These are phyloP conservation scores for Podospora comata DNA, from an alignment of 495 filamentous ascomycete genomes.

Conservation along the genomic window DNA sequence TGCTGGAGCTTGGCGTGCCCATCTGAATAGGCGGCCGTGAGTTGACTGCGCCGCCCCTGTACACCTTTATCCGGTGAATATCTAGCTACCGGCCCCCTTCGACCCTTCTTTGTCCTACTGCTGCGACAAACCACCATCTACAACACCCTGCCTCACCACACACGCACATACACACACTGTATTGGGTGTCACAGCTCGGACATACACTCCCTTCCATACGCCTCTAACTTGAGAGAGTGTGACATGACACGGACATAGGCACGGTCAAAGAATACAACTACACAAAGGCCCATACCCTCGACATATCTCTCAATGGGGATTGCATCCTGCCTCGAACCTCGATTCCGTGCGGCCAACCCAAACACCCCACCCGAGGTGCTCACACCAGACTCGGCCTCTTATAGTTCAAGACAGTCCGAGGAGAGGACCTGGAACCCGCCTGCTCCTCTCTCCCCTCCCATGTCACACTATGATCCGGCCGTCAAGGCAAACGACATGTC, in stretches of 20 bases:
- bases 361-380: slow-evolving; percentile 45
- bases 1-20: slow-evolving; percentile 28
- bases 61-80: slow-evolving; percentile 38
- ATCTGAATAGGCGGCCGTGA: slow-evolving; percentile 24
- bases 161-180: neutral
- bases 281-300: slow-evolving; percentile 15
- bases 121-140: slow-evolving; percentile 9
- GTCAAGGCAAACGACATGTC: slow-evolving; percentile 43
- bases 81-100: slow-evolving; percentile 30
- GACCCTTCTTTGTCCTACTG: slow-evolving; percentile 20
- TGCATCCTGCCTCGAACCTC: slow-evolving; percentile 44
- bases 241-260: slow-evolving; percentile 24
- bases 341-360: slow-evolving; percentile 41
- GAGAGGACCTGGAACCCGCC: slow-evolving; percentile 38
- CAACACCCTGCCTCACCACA: slow-evolving; percentile 4
- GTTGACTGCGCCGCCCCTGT: slow-evolving; percentile 35
- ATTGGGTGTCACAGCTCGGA: slow-evolving; percentile 1
- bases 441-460: slow-evolving; percentile 46
- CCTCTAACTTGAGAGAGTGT: slow-evolving; percentile 16
- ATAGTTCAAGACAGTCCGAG: slow-evolving; percentile 37
- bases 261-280: slow-evolving; percentile 17
- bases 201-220: slow-evolving; percentile 10
- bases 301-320: slow-evolving; percentile 48
- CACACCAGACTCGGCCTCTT: slow-evolving; percentile 43
- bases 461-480: slow-evolving; percentile 51